These are phyloP conservation scores for Dacryopinax spathularia DNA, from an alignment of 768 basidiomycete genomes.

Conservation along the genomic window DNA sequence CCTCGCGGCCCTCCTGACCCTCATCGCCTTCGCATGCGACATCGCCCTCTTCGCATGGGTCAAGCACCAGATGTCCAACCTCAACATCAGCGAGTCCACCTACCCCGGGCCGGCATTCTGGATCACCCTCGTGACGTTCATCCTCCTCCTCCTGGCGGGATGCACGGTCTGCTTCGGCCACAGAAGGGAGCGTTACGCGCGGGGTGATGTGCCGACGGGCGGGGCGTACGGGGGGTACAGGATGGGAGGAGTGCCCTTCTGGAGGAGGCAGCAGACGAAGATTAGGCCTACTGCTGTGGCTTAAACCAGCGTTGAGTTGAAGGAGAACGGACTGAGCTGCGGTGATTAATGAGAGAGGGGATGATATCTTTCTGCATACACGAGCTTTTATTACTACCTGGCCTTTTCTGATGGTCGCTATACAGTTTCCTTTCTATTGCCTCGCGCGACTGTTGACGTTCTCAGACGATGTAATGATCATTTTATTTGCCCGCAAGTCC, in stretches of 20 bases:
- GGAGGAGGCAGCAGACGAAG: background rate
- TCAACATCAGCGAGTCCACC: slow-evolving; percentile 36
- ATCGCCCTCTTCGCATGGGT: slow-evolving; percentile 55
- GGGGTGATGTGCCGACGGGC: background rate
- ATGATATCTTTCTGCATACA: too few species aligned
- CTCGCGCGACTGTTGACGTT: too few species aligned
- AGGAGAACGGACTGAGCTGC: too few species aligned
- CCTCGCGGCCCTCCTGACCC: slow-evolving; percentile 50
- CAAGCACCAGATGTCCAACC: slow-evolving; percentile 41
- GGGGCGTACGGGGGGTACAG: background rate
- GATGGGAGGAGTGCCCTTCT: background rate
- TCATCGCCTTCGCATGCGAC: slow-evolving; percentile 64
- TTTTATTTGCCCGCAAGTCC: too few species aligned
- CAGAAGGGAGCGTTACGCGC: slow-evolving; percentile 28
- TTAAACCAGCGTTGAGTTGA: background rate
- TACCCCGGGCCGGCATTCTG: slow-evolving; percentile 57
- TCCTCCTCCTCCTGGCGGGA: slow-evolving; percentile 50
- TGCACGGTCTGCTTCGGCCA: slow-evolving; percentile 60
- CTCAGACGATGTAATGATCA: too few species aligned
- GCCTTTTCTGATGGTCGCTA: too few species aligned
- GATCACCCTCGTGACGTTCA: slow-evolving; percentile 53
- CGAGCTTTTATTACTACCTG: too few species aligned
- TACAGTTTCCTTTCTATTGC: too few species aligned
- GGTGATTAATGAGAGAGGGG: too few species aligned
- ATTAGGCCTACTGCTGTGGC: background rate